Base-by-base conservation (phyloP, 768 basidiomycete species). In the Pulveroboletus frians region DNA sequence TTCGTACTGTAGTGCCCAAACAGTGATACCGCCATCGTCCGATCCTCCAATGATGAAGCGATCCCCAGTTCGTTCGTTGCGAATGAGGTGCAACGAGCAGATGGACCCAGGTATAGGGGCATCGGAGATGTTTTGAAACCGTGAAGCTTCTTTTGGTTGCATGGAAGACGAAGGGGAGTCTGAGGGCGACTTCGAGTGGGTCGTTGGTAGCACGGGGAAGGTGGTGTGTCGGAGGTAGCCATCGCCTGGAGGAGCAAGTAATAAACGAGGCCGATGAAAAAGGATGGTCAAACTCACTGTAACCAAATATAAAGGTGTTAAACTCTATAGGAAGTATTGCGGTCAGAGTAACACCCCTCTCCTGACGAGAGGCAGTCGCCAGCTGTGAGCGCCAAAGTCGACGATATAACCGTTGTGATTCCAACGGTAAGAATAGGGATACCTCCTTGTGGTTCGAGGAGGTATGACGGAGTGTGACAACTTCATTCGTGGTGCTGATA, bases 21-120 rank as follows among this genome's bases (percentile, higher is more conserved):
- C 71, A 0, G 79, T 80, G 21, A 93, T 75, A 0, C 84, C 82
- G 3, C 92, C 92, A 57, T 90, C 87, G 49, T 87, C 84, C 0
- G 76, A 78, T 3, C 91, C 89, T 13, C 86, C 90, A 13, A 90
- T 68, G 14, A 94, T 69, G 29, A 80, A 77, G 15, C 69, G 75
- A 51, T 88, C 80, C 32, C 75, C 76, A 1, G 82, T 85, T 32
- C 80, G 64, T 15, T 72, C 69, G 54, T 85, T 84, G 43, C 77
- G 74, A 9, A 80, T 73, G 15, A 76, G 54, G 57, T 83, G 78
- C 29, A 92, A 65, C 9, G 64, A 66, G n/a, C 37, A 44, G 40
- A 69, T 69, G 64, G 29, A 75, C 54, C 51, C 91, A 62, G 45
- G 53, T 53, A 90, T 59, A 3, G 80, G 57, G 0, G 65, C 36